Conservation (phyloP, 2,329 filamentous ascomycete species). For the Aspergillus nomiae region DNA sequence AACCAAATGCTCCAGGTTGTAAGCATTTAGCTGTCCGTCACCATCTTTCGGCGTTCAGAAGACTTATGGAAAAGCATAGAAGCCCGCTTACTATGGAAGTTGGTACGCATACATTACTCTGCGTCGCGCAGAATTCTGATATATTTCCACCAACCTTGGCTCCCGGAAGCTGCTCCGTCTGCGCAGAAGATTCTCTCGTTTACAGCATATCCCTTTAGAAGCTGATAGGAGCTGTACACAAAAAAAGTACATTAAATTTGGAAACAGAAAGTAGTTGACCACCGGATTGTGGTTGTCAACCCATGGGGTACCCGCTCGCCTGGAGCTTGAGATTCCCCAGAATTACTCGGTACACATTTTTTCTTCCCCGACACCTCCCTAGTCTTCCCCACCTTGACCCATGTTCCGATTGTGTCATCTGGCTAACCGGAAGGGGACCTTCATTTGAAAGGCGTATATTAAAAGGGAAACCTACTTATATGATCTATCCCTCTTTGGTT, state of each 20-base stretch:
- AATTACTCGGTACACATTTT: background rate
- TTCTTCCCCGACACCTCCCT: background rate
- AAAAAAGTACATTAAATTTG: background rate
- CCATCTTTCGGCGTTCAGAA: background rate
- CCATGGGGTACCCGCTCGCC: background rate
- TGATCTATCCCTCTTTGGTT: background rate
- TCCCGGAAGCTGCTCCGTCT: background rate
- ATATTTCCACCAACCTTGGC: background rate
- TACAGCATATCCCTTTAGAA: background rate
- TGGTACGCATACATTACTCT: background rate
- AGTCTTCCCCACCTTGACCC: background rate
- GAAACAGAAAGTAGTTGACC: background rate
- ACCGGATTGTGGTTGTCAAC: background rate
- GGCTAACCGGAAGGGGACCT: background rate
- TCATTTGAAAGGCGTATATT: background rate
- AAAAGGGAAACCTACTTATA: background rate
- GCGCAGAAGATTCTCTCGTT: background rate
- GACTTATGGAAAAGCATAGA: constrained; percentile 1
- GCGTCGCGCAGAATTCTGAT: background rate
- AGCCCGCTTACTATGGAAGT: constrained; percentile 1
- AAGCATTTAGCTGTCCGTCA: background rate
- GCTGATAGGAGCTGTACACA: background rate
- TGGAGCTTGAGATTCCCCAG: background rate
- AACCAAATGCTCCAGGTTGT: background rate
- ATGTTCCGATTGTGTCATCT: background rate